Conservation (phyloP, 192 early-diverging fungal species). For the Podila horticola region DNA sequence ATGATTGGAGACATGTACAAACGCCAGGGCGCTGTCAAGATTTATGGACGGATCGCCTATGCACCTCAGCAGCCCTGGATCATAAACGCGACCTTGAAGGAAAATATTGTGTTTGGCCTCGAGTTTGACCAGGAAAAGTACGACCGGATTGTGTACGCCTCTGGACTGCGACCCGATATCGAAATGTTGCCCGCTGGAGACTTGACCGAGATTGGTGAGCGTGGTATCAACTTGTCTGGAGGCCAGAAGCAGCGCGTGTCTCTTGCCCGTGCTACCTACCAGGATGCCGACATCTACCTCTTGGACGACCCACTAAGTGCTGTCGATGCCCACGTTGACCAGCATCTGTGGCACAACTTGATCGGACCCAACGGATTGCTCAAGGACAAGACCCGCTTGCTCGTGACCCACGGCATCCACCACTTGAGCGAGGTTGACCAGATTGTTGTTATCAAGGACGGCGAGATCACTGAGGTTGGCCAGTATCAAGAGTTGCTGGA, state of each 20-base stretch:
- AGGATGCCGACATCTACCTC: conserved; percentile 72
- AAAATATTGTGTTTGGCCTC: conserved; percentile 93
- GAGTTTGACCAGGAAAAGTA: conserved; percentile 79
- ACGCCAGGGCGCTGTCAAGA: conserved; percentile 64
- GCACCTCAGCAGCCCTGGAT: conserved; percentile 82
- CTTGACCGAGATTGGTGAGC: conserved; percentile 90
- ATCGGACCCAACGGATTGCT: conserved; percentile 87
- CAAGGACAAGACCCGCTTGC: conserved; percentile 79
- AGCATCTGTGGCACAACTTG: conserved; percentile 87
- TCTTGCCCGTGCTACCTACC: conserved; percentile 82
- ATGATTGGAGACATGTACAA: conserved; percentile 92
- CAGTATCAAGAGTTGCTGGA: conserved; percentile 71
- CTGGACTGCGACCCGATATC: conserved; percentile 85
- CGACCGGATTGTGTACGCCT: conserved; percentile 75
- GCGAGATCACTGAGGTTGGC: conserved; percentile 74
- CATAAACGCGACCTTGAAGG: conserved; percentile 89
- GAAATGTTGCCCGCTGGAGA: conserved; percentile 88
- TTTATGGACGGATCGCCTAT: conserved; percentile 75
- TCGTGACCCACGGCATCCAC: conserved; percentile 85
- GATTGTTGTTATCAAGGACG: conserved; percentile 78
- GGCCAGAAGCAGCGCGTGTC: conserved; percentile 86
- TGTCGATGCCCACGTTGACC: conserved; percentile 71
- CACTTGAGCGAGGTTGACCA: conserved; percentile 73
- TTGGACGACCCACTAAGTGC: conserved; percentile 67
- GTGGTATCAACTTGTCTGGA: conserved; percentile 90